Evolutionary conservation across 2,329 filamentous ascomycete species (phyloP), one percentile per base, ranked within the genome.

Genomic region (Alternaria postmessia): DNA sequence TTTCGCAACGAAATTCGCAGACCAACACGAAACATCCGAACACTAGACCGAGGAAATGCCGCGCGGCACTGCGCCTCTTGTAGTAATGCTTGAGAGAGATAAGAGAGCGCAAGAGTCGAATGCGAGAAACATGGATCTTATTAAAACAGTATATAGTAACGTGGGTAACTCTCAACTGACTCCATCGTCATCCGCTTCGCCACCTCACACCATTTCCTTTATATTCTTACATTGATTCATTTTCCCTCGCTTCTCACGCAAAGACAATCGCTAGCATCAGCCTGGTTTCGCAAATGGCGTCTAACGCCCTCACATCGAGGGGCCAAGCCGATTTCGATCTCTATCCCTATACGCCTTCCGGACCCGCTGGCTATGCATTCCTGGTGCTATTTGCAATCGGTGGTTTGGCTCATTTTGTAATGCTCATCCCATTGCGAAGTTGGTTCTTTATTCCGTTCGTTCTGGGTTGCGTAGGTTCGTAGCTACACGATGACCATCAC

Each of bases 391-490:
- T 68, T n/a, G 64, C 43, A 4, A 59, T 65, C 11, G 59, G 34
- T 16, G 64, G 51, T 12, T 5, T 62, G 11, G 34, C 53, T 11
- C 64, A 68, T 48, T 4, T 63, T 12, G 32, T 47, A 9, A 39
- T 66, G 41, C 47, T 67, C n/a, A 47, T 62, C 5, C 46, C 54
- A 4, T 57, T 60, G 2, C 57, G 60, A 36, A 57, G 56, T 24
- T 85, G 82, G 81, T 86, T 82, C 66, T 82, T 84, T 64, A 79
- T 84, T 3, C 82, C 84, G 0, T 83, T 87, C 51, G 58, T 84
- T 4, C 68, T 86, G n/a, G 84, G 84, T n/a, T 82, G 82, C 24
- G 53, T 81, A n/a, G 84, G 83, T 85, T 76, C 57, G 75, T 24
- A 34, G 24, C 36, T n/a, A 36, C 3, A 20, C 7, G 20, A n/a